Evolutionary conservation across 441 rosid species (phyloP).

Genomic region (Manihot esculenta): DNA sequence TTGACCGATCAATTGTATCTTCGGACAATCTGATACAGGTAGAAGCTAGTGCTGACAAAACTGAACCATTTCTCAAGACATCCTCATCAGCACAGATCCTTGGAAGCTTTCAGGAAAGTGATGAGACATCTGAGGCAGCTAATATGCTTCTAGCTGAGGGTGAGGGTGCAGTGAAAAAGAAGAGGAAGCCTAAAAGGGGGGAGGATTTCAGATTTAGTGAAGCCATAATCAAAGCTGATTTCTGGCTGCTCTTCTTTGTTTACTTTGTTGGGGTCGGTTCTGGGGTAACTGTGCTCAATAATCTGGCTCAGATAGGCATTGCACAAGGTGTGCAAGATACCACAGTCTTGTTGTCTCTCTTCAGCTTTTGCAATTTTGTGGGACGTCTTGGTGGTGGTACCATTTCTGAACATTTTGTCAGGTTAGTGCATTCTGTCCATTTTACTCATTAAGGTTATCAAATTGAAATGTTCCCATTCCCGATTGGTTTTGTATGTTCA

Average conservation of each 20-base stretch:
- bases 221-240: slow-evolving; percentile 84
- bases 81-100: slow-evolving; percentile 57
- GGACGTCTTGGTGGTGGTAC: slow-evolving; percentile 93
- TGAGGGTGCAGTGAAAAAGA: slow-evolving; percentile 88
- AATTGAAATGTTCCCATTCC: not conserved
- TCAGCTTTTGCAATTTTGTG: slow-evolving; percentile 81
- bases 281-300: slow-evolving; percentile 83
- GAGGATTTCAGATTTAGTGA: slow-evolving; percentile 85
- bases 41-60: slow-evolving; percentile 40
- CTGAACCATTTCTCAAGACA: slow-evolving; percentile 52
- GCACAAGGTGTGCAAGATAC: slow-evolving; percentile 66
- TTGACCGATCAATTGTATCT: slow-evolving; percentile 35
- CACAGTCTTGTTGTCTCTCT: slow-evolving; percentile 62
- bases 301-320: slow-evolving; percentile 91
- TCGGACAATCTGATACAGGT: slow-evolving; percentile 47
- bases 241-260: slow-evolving; percentile 85
- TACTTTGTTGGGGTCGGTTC: slow-evolving; percentile 93
- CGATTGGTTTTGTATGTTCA: not conserved
- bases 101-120: slow-evolving; percentile 56
- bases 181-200: slow-evolving; percentile 82
- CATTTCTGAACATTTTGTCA: slow-evolving; percentile 84
- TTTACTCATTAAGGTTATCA: not conserved
- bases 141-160: slow-evolving; percentile 70
- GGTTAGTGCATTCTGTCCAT: slow-evolving; percentile 36
- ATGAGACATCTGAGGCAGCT: slow-evolving; percentile 59